Conservation (phyloP, 2,329 filamentous ascomycete genomes). For the Diaporthe ilicicola region DNA sequence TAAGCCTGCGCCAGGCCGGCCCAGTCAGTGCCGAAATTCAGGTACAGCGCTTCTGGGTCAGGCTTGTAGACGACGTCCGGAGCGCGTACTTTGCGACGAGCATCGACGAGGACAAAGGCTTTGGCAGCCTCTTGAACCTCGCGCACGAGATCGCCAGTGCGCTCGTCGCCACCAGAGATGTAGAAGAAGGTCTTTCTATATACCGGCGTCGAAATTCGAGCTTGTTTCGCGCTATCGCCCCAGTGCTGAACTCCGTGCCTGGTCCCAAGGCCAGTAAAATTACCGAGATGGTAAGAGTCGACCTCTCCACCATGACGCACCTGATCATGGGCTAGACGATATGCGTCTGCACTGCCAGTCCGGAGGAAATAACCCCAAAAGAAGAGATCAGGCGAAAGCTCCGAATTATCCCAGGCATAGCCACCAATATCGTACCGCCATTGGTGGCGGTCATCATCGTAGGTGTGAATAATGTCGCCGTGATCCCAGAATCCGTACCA, state of each 20-base stretch:
- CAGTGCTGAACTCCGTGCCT: constrained; percentile 71
- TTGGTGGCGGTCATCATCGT: constrained; percentile 64
- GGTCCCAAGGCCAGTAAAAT: constrained; percentile 67
- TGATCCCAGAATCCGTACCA: constrained; percentile 73
- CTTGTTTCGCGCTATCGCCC: constrained; percentile 68
- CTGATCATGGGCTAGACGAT: constrained; percentile 65
- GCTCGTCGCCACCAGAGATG: constrained; percentile 65
- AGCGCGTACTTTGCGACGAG: constrained; percentile 65
- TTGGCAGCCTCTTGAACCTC: constrained; percentile 61
- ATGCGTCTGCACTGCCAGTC: constrained; percentile 65
- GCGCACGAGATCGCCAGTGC: constrained; percentile 61
- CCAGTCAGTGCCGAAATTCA: constrained; percentile 68
- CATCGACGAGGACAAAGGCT: constrained; percentile 62
- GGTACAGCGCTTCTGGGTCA: constrained; percentile 51
- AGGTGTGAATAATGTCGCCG: constrained; percentile 70
- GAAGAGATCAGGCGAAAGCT: constrained; percentile 69
- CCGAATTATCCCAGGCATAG: constrained; percentile 72
- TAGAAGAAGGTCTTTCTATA: constrained; percentile 68
- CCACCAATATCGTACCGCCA: constrained; percentile 72
- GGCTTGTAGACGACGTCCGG: constrained; percentile 54
- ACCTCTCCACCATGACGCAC: constrained; percentile 68
- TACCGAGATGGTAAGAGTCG: constrained; percentile 67
- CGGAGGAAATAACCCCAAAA: constrained; percentile 71
- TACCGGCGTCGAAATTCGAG: constrained; percentile 65
- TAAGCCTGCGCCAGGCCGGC: constrained; percentile 63